Evolutionary conservation across 805 yeast genomes (phyloP), one percentile per base, ranked within the genome.

Genomic region (Kodamaea kaohsiungensis): DNA sequence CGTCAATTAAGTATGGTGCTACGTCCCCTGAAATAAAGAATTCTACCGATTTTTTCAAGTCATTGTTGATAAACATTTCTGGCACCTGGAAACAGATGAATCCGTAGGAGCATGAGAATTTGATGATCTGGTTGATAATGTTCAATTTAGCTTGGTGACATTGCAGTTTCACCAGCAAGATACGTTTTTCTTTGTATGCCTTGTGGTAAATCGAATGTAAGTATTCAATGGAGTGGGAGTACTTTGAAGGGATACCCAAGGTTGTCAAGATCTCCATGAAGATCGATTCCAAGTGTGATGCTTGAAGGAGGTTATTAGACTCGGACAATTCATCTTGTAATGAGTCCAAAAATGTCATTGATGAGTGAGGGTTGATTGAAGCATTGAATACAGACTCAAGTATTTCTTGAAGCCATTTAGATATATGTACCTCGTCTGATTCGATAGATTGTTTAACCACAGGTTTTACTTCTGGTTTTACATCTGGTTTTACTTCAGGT

Each of bases 51-150:
- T 51, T 53, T 12, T 68, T 65, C 16, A 79, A 57, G 47, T 77
- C 73, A 56, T 71, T 70, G 57, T 77, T 73, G 40, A 74, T 54
- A 53, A 81, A 80, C 81, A 82, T 81, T 53, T 86, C 92, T 8
- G 88, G 86, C 2, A 85, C 80, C 66, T 86, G 90, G 63, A 88
- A 85, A 18, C 86, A 69, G 18, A 88, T 85, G 27, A 86, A 72
- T 0, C 89, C 91, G 67, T 85, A 89, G 22, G 88, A 84, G 12
- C 84, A 71, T 13, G 82, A 65, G 43, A 81, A 71, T 43, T 80
- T 67, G 46, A 81, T 76, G 19, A 82, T 70, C 54, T 83, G 84
- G 53, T 78, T 74, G 49, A 84, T 68, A 6, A 83, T 54, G 5
- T 61, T 62, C 1, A 72, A 38, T 56, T 83, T 81, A 13, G 62